Conservation (phyloP, 2,329 filamentous ascomycete species). For the Cryoendolithus antarcticus region DNA sequence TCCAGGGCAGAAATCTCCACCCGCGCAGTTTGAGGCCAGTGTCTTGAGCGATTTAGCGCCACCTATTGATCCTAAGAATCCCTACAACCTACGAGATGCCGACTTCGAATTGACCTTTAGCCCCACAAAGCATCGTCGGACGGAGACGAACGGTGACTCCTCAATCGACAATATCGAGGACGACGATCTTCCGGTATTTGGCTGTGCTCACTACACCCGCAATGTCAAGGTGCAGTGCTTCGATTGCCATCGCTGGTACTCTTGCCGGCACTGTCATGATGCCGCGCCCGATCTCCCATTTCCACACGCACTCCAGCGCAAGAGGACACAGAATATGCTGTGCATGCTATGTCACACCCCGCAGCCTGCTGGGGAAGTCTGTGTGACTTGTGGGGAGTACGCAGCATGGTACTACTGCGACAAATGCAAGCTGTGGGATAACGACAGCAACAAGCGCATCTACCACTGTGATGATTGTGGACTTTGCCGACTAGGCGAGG, state of each 20-base stretch:
- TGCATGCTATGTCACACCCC: constrained; percentile 90
- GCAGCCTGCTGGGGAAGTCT: constrained; percentile 68
- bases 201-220: constrained; percentile 85
- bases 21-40: no score
- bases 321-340: constrained; percentile 85
- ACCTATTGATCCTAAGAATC: constrained; percentile 22
- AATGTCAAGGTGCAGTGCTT: constrained; percentile 95
- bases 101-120: constrained; percentile 24
- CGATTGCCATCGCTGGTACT: constrained; percentile 83
- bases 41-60: background rate
- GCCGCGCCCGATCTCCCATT: constrained; percentile 52
- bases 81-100: constrained; percentile 21
- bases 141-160: constrained; percentile 25
- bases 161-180: constrained; percentile 24
- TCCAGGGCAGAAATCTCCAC: no score
- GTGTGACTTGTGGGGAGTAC: constrained; percentile 60
- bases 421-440: constrained; percentile 95
- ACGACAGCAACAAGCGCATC: constrained; percentile 78
- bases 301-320: constrained; percentile 52
- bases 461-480: constrained; percentile 96
- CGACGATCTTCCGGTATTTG: constrained; percentile 42
- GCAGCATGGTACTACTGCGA: constrained; percentile 86
- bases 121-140: constrained; percentile 15
- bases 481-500: constrained; percentile 82
- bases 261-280: constrained; percentile 91